Percentiles rank a stretch among this genome's conserved stretches.
These are phyloP conservation scores for Penicillium manginii DNA, from an alignment of 495 filamentous ascomycete species.

Conservation along the genomic window DNA sequence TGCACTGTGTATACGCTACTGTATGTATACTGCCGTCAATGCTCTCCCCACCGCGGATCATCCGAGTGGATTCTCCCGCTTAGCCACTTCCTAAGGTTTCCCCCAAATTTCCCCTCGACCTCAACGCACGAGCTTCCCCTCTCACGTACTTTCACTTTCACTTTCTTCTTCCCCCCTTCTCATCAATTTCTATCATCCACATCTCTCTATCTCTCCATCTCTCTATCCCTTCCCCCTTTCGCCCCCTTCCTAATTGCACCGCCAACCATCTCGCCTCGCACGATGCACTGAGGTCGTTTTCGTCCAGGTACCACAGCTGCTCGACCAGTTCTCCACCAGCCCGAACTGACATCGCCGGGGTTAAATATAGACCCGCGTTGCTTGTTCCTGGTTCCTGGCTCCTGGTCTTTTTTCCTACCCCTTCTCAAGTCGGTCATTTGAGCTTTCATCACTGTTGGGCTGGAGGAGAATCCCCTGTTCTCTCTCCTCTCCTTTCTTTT, in stretches of 20 bases:
- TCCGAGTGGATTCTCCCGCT: constrained; percentile 11
- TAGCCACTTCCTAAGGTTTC: background rate
- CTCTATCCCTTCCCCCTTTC: background rate
- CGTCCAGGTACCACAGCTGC: constrained; percentile 32
- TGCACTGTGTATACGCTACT: background rate
- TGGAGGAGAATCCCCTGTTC: too few species aligned
- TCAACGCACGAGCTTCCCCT: background rate
- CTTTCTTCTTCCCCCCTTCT: background rate
- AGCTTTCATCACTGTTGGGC: too few species aligned
- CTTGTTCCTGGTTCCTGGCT: constrained; percentile 1
- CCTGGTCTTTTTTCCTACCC: too few species aligned
- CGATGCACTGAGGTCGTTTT: constrained; percentile 28
- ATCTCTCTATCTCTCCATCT: background rate
- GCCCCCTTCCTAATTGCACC: background rate
- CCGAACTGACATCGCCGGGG: constrained; percentile 18
- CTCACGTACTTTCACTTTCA: background rate
- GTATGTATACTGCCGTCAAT: too few species aligned
- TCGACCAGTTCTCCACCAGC: constrained; percentile 18
- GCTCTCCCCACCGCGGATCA: too few species aligned
- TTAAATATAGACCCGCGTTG: constrained; percentile 1
- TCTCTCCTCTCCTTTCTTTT: constrained; percentile 4
- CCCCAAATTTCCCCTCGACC: constrained; percentile 1
- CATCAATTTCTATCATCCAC: background rate
- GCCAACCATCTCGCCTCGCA: constrained; percentile 15
- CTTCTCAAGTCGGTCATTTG: too few species aligned